Percentiles rank a stretch among this genome's conserved stretches.
Evolutionary conservation across 2,329 filamentous ascomycete species (phyloP).

Genomic region (Fusarium agapanthi): DNA sequence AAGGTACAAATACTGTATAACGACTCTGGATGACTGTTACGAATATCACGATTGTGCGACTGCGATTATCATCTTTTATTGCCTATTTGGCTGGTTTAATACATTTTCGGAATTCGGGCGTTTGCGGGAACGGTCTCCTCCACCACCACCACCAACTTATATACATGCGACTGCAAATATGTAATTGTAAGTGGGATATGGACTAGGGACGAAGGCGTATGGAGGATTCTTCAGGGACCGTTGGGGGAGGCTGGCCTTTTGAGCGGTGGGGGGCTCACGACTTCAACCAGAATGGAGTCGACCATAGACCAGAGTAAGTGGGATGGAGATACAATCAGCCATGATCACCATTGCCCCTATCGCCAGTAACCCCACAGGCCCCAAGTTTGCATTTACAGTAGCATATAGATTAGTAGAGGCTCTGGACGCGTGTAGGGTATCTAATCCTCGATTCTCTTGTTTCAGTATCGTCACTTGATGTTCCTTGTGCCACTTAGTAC

Average conservation of each 20-base stretch:
- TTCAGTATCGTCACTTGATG: conserved; percentile 11
- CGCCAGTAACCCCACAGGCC: not conserved
- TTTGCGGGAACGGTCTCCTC: conserved; percentile 30
- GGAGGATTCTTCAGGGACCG: conserved; percentile 25
- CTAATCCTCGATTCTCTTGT: conserved; percentile 31
- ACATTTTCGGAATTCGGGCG: conserved; percentile 42
- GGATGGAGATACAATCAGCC: conserved; percentile 10
- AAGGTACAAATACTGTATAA: conserved; percentile 35
- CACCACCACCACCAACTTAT: conserved; percentile 5
- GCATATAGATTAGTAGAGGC: conserved; percentile 36
- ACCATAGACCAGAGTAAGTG: conserved; percentile 18
- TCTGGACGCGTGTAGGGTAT: conserved; percentile 40
- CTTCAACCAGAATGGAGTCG: conserved; percentile 1
- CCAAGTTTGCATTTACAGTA: conserved; percentile 27
- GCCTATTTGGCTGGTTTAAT: conserved; percentile 37
- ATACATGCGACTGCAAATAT: conserved; percentile 18
- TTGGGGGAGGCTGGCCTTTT: conserved; percentile 23
- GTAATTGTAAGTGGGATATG: conserved; percentile 32
- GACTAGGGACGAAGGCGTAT: conserved; percentile 28
- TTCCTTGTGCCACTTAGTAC: not conserved
- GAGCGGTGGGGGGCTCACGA: conserved; percentile 3
- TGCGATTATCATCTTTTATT: conserved; percentile 34
- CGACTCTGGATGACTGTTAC: conserved; percentile 44
- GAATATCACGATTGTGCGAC: conserved; percentile 39
- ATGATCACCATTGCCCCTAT: not conserved